These are phyloP conservation scores for Balamuthia mandrillaris DNA, from an alignment of 208 protist species.

Conservation along the genomic window DNA sequence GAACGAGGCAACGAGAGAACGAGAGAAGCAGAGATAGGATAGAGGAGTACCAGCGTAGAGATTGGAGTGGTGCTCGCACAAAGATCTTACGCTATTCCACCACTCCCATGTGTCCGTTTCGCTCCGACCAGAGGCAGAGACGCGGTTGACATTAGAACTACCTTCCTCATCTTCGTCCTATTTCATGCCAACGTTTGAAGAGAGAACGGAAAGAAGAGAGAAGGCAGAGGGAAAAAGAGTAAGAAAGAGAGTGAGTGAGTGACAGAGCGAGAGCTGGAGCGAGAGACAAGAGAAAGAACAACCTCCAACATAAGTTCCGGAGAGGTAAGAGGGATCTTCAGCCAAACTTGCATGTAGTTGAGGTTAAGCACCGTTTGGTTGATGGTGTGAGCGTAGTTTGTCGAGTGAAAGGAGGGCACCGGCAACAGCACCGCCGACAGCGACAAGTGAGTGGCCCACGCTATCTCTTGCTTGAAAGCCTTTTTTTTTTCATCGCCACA, in stretches of 20 bases:
- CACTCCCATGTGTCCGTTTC: constrained; percentile 62
- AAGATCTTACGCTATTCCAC: constrained; percentile 73
- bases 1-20: neutral
- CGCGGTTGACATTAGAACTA: neutral
- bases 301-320: neutral
- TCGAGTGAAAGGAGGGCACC: constrained; percentile 30
- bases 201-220: neutral
- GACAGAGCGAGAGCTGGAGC: neutral
- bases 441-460: constrained; percentile 73
- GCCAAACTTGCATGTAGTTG: constrained; percentile 48
- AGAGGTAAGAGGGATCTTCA: constrained; percentile 58
- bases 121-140: neutral
- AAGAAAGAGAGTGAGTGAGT: constrained; percentile 20
- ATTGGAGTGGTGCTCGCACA: constrained; percentile 66
- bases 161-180: constrained; percentile 25
- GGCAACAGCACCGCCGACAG: constrained; percentile 73
- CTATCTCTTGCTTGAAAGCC: constrained; percentile 64
- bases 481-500: neutral
- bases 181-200: no score
- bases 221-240: no score
- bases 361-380: constrained; percentile 30
- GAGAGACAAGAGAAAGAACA: neutral
- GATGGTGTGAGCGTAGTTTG: constrained; percentile 66
- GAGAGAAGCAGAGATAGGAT: neutral
- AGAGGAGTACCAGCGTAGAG: constrained; percentile 39